These are phyloP conservation scores for Botrytis paeoniae DNA, from an alignment of 2,329 filamentous ascomycete genomes.

Conservation along the genomic window DNA sequence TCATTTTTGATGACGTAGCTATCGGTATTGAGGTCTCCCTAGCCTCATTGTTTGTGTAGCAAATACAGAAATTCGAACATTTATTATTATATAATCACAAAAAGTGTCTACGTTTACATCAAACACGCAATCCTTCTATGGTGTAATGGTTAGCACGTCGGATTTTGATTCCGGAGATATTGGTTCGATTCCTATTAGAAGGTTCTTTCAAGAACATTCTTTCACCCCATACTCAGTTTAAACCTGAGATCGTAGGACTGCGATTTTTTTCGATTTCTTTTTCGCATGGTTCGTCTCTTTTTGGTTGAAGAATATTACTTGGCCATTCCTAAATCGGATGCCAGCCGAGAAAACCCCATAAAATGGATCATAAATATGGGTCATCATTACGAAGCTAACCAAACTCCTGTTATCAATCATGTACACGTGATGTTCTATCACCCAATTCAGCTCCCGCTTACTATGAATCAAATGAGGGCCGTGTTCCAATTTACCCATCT, in stretches of 20 bases:
- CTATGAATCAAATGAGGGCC: not conserved
- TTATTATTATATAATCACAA: no score
- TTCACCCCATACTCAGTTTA: slow-evolving; percentile 12
- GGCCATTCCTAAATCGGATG: not conserved
- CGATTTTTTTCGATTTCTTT: not conserved
- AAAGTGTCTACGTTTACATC: rapidly evolving
- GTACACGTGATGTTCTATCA: not conserved
- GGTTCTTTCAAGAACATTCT: slow-evolving; percentile 13
- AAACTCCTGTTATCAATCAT: not conserved
- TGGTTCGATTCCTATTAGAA: slow-evolving; percentile 23
- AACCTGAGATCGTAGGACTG: slow-evolving; percentile 3
- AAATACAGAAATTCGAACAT: no score
- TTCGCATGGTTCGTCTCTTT: not conserved
- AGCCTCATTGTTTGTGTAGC: not conserved
- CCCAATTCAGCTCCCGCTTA: not conserved
- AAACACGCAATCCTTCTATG: slow-evolving; percentile 13
- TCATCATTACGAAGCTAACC: not conserved
- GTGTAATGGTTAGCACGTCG: slow-evolving; percentile 21
- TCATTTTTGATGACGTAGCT: not conserved
- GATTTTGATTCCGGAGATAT: slow-evolving; percentile 23
- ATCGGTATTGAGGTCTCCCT: not conserved
- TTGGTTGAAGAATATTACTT: not conserved
- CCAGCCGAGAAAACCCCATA: not conserved
- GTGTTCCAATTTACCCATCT: not conserved
- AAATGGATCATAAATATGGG: not conserved